Base-by-base conservation (phyloP, 179 eudicot genomes). In the Dionaea muscipula region DNA sequence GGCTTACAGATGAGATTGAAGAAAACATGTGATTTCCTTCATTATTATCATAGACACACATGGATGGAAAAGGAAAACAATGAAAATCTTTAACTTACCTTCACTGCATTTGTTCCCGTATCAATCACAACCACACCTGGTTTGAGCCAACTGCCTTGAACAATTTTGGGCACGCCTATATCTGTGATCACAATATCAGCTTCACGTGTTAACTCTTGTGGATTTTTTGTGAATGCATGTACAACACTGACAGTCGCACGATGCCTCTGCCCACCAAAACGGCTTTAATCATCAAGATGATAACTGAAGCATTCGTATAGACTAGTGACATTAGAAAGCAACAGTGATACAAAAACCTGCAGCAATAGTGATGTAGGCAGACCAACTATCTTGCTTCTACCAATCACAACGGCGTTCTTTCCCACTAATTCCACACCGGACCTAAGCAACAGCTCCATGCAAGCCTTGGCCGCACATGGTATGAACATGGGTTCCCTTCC, bases 81-180 rank as follows among this genome's bases (percentile, higher is more conserved):
- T 12, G 12, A 39, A 1, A 41, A 4, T 33, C 43, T 39, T 7
- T 52, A 15, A 19, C 19, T 62, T 57, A 79, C 84, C 81, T 76
- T 71, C 26, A 76, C 62, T 18, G 74, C 61, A 52, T 63, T 79
- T 37, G 77, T 57, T 39, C 78, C 81, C 45, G 76, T 69, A 65
- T 79, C 84, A 51, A 79, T 76, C 33, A 79, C 77, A 39, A 79
- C 62, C 0, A 70, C 76, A 35, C 80, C 84, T 48, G 71, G 72
- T 58, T 71, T 79, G 25, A 76, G 56, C 84, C 84, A 79, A 58
- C 66, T 56, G 40, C 84, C 84, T 65, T 77, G 73, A 41, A 79
- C 72, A 69, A 76, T 14, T 53, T 79, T 73, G 3, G 84, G 81
- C 52, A 70, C 62, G 8, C 81, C 79, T 0, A 65, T 78, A 73